These are phyloP conservation scores for Chaetomium sp. DNA, from an alignment of 2,329 filamentous ascomycete genomes.

Conservation along the genomic window DNA sequence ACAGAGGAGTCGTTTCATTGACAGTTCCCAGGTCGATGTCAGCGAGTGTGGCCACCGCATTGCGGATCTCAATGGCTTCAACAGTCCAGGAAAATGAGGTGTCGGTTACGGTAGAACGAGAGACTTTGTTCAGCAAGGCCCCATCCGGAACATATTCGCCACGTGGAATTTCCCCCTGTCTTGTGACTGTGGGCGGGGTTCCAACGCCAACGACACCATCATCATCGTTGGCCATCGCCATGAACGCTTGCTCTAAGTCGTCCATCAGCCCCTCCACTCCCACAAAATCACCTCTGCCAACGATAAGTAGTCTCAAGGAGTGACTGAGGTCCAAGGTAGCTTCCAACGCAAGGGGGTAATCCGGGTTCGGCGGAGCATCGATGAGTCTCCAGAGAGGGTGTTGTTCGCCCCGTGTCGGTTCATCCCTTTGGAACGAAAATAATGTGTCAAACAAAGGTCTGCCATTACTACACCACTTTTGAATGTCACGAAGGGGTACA, in stretches of 20 bases:
- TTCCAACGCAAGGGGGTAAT: conserved; percentile 76
- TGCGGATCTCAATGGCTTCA: conserved; percentile 46
- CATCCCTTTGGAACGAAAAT: conserved; percentile 69
- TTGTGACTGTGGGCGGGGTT: too few relatives aligned
- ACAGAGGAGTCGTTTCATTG: conserved; percentile 55
- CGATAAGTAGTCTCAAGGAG: conserved; percentile 50
- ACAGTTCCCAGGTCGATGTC: conserved; percentile 47
- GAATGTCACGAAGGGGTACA: conserved; percentile 69
- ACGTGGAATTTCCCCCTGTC: too few relatives aligned
- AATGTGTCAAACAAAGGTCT: conserved; percentile 68
- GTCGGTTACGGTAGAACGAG: background rate
- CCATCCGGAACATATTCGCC: background rate
- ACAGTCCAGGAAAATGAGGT: conserved; percentile 51
- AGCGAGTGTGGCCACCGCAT: conserved; percentile 58
- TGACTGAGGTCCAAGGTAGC: conserved; percentile 47
- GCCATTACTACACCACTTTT: conserved; percentile 64
- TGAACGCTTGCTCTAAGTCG: conserved; percentile 31
- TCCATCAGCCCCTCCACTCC: conserved; percentile 34
- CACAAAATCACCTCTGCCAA: conserved; percentile 41
- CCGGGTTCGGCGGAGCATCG: conserved; percentile 44
- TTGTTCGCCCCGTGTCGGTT: conserved; percentile 22
- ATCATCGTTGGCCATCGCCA: conserved; percentile 21
- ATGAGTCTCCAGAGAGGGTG: conserved; percentile 48
- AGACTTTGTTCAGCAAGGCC: background rate
- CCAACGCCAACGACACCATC: background rate